These are phyloP conservation scores for Malassezia nana DNA, from an alignment of 1,284 basidiomycete genomes.

Conservation along the genomic window DNA sequence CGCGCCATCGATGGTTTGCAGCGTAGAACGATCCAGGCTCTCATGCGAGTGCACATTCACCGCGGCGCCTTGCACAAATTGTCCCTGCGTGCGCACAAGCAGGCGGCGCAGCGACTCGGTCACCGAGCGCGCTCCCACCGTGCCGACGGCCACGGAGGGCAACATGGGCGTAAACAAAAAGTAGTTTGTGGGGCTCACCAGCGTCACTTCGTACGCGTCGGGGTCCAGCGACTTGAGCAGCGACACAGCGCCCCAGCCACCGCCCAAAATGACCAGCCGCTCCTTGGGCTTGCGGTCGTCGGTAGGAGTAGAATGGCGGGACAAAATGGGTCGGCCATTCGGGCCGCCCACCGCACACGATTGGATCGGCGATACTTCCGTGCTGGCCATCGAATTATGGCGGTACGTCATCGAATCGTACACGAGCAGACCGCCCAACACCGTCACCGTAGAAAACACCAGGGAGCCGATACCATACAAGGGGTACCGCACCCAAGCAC, in stretches of 20 bases:
- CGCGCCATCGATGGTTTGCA: constrained; percentile 23
- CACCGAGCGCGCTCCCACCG: constrained; percentile 43
- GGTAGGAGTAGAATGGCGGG: constrained; percentile 19
- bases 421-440: constrained; percentile 7
- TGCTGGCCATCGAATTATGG: not conserved
- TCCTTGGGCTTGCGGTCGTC: constrained; percentile 24
- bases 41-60: constrained; percentile 23
- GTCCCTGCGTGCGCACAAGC: constrained; percentile 31
- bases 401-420: constrained; percentile 17
- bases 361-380: not conserved
- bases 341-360: constrained; percentile 34
- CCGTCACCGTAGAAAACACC: not conserved
- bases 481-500: constrained; percentile 11
- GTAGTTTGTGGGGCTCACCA: constrained; percentile 46
- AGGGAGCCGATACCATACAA: constrained; percentile 3
- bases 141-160: constrained; percentile 44
- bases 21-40: constrained; percentile 4
- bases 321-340: constrained; percentile 40
- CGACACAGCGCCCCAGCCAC: constrained; percentile 45
- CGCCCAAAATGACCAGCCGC: constrained; percentile 45
- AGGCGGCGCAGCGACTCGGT: constrained; percentile 44
- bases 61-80: constrained; percentile 44
- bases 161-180: constrained; percentile 46
- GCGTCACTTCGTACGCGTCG: constrained; percentile 40
- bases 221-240: constrained; percentile 38